Percentiles rank a stretch among this genome's conserved stretches.
These are phyloP conservation scores for Physcomitrium patens DNA, from an alignment of 225 moss, liverwort and hornwort species.

Conservation along the genomic window DNA sequence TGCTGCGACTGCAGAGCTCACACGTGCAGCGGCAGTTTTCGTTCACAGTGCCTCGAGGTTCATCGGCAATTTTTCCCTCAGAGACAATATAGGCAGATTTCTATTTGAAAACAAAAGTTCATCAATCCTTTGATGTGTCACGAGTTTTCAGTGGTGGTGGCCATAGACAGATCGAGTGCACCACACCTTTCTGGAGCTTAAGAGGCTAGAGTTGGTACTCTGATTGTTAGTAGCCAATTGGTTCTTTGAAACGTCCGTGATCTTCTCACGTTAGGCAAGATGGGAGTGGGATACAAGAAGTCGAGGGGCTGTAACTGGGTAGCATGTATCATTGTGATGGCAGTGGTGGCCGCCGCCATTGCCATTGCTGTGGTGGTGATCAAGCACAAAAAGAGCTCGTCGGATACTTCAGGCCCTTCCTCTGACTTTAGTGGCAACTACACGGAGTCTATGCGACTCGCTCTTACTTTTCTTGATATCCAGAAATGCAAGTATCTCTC, in stretches of 20 bases:
- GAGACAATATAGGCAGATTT: constrained; percentile 30
- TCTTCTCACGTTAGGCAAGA: constrained; percentile 5
- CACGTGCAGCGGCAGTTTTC: not conserved
- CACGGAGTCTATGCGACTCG: constrained; percentile 48
- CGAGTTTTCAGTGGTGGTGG: not conserved
- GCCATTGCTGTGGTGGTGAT: constrained; percentile 52
- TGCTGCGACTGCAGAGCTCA: not conserved
- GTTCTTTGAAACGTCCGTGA: not conserved
- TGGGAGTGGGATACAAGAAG: constrained; percentile 55
- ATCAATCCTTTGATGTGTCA: not conserved
- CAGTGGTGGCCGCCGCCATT: constrained; percentile 32
- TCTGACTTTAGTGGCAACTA: constrained; percentile 52
- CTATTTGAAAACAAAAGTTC: not conserved
- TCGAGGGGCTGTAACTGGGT: constrained; percentile 52
- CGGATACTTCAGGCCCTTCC: not conserved
- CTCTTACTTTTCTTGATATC: constrained; percentile 48
- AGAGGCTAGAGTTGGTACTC: too few species aligned
- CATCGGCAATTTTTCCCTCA: not conserved
- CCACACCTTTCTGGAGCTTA: not conserved
- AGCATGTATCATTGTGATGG: constrained; percentile 38
- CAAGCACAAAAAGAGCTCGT: constrained; percentile 46
- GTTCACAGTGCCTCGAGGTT: not conserved
- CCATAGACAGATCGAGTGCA: not conserved
- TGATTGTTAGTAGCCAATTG: too few species aligned
- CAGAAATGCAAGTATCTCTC: constrained; percentile 51